Percentiles rank a stretch among this genome's conserved stretches.
Evolutionary conservation across 2,329 filamentous ascomycete genomes (phyloP).

Genomic region (Pseudogymnoascus sp.): DNA sequence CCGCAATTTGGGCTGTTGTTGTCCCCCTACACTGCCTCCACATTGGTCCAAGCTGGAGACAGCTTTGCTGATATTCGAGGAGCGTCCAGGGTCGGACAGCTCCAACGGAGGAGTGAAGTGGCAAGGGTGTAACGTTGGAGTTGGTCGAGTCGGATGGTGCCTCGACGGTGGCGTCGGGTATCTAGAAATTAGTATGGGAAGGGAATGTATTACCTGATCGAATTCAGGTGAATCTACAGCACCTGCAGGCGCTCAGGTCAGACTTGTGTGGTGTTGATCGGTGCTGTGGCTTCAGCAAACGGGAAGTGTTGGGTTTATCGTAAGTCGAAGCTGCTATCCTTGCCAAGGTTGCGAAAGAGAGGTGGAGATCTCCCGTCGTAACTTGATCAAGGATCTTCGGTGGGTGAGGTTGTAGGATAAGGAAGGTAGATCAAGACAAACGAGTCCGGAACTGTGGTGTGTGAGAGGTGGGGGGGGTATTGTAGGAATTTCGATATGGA

Average conservation of each 20-base stretch:
- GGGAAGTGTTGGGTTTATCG: slow-evolving; percentile 9
- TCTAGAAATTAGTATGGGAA: slow-evolving; percentile 1
- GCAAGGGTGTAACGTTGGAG: slow-evolving; percentile 2
- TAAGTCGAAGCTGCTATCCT: slow-evolving; percentile 8
- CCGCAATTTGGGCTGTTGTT: slow-evolving; percentile 34
- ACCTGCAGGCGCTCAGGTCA: background rate
- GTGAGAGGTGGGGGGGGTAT: background rate
- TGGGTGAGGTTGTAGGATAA: background rate
- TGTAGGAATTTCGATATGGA: background rate
- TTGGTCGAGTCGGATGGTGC: background rate
- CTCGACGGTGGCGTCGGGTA: background rate
- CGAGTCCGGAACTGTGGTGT: background rate
- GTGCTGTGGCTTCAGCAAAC: slow-evolving; percentile 8
- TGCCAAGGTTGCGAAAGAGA: slow-evolving; percentile 15
- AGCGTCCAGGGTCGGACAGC: slow-evolving; percentile 29
- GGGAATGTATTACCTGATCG: slow-evolving; percentile 5
- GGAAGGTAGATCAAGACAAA: background rate
- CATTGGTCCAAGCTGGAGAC: slow-evolving; percentile 20
- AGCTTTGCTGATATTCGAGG: slow-evolving; percentile 24
- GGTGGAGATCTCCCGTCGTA: slow-evolving; percentile 29
- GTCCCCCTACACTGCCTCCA: slow-evolving; percentile 46
- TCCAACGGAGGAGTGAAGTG: slow-evolving; percentile 17
- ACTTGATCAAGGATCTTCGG: slow-evolving; percentile 18
- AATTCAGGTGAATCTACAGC: slow-evolving; percentile 2
- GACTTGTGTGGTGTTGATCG: background rate